Evolutionary conservation across 768 basidiomycete genomes (phyloP), one percentile per base, ranked within the genome.

Genomic region (Suillus bovinus): DNA sequence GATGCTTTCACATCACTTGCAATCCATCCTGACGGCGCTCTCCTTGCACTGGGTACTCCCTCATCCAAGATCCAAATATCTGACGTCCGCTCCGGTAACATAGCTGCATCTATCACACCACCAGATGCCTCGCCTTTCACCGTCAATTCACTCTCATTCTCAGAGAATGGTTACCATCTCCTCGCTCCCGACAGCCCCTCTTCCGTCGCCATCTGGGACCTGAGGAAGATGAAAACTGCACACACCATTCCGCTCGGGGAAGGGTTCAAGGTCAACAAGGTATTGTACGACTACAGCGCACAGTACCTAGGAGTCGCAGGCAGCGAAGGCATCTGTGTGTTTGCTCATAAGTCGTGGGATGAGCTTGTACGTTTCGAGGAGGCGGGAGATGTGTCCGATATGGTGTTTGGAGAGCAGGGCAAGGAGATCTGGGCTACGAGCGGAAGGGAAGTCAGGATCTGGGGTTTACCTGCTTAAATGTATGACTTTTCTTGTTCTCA

Each of bases 81-180:
- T 74, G 96, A 98, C 71, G 79, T 92, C 58, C 88, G 93, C 60
- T 81, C 87, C 4, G 89, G 91, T n/a, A 79, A 85, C 17, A 80
- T 91, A 60, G 93, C 90, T 34, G 92, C 91, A 2, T 84, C 86
- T 59, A 84, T 94, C 61, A 81, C 86, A 0, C 88, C 90, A 0
- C 74, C 86, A 3, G 84, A 85, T 44, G 79, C 77, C 46, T 78
- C 84, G 17, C 85, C 93, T 5, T 94, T 93, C 77, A 85, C 86
- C 29, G 83, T 96, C 62, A 84, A 90, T 71, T 85, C 91, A 2
- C 78, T 96, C 55, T 86, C 90, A 11, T 99, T 99, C 82, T 96
- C 94, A 33, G 97, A 99, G 77, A 99, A 99, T 70, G 96, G 96
- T 2, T 99, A 97, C 78, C 93, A 96, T 73, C 90, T 99, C 68